A percentile compares a stretch with the other conserved stretches of the same genome.
phyloP scores from a whole-genome alignment of 1,139 yeast species.

The Hansenula lynferdii region DNA sequence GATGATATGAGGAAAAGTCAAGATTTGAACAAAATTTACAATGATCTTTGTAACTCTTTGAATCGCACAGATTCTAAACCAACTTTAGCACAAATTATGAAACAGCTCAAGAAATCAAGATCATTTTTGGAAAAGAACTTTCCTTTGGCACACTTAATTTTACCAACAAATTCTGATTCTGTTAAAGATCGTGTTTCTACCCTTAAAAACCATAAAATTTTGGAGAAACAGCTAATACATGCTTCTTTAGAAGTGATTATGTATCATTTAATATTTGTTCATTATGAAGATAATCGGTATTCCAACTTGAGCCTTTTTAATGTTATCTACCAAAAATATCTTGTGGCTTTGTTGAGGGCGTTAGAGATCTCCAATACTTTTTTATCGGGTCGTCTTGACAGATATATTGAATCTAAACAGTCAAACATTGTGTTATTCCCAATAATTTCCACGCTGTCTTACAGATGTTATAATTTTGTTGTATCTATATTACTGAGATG shows the following conservation, averaged over 20 bases:
- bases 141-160: no score
- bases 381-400: background rate
- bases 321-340: background rate
- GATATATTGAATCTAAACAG: background rate
- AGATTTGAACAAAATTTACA: background rate
- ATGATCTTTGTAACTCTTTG: background rate
- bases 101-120: background rate
- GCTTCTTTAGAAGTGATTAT: background rate
- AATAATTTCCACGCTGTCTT: background rate
- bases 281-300: background rate
- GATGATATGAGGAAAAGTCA: background rate
- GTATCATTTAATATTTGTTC: background rate
- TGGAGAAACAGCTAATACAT: background rate
- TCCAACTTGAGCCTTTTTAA: background rate
- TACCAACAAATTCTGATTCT: no score
- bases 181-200: background rate
- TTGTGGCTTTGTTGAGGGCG: background rate
- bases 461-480: background rate
- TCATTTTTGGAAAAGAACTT: background rate
- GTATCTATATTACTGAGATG: background rate
- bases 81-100: background rate
- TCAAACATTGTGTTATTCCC: background rate
- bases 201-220: background rate
- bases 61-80: background rate
- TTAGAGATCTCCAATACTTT: background rate